Conservation (phyloP, 495 filamentous ascomycete species). For the Oidiodendron maius region DNA sequence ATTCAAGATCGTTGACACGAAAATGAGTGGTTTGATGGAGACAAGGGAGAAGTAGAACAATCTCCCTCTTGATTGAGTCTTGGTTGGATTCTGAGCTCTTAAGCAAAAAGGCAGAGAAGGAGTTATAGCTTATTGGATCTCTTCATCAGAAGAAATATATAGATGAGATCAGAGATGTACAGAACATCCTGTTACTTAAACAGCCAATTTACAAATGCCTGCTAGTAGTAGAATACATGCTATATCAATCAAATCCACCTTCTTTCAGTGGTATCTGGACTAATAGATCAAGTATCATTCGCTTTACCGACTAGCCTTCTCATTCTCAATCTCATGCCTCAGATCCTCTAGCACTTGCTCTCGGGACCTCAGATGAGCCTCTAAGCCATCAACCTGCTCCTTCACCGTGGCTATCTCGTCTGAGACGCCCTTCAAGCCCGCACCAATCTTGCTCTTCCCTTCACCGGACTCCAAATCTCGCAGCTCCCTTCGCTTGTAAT, state of each 20-base stretch:
- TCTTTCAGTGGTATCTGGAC: not conserved
- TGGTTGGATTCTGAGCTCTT: too few species aligned
- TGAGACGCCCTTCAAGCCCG: conserved; percentile 52
- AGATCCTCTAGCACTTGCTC: conserved; percentile 54
- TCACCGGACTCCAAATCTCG: conserved; percentile 72
- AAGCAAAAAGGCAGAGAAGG: too few species aligned
- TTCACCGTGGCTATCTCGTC: conserved; percentile 70
- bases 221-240: not conserved
- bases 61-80: too few species aligned
- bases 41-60: not conserved
- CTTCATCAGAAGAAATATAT: too few species aligned
- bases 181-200: not conserved
- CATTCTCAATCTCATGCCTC: conserved; percentile 56
- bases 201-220: not conserved
- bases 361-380: conserved; percentile 56
- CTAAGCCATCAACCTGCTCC: conserved; percentile 66
- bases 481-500: conserved; percentile 66
- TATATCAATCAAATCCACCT: not conserved
- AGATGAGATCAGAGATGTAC: too few species aligned
- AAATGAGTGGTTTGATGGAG: conserved; percentile 28
- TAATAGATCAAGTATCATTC: too few species aligned
- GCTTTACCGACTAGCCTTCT: conserved; percentile 42
- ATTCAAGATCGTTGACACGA: conserved; percentile 68
- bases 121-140: too few species aligned
- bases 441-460: conserved; percentile 53